Evolutionary conservation across 2,329 filamentous ascomycete species (phyloP), one percentile per base, ranked within the genome.

Genomic region (Beauveria bassiana): DNA sequence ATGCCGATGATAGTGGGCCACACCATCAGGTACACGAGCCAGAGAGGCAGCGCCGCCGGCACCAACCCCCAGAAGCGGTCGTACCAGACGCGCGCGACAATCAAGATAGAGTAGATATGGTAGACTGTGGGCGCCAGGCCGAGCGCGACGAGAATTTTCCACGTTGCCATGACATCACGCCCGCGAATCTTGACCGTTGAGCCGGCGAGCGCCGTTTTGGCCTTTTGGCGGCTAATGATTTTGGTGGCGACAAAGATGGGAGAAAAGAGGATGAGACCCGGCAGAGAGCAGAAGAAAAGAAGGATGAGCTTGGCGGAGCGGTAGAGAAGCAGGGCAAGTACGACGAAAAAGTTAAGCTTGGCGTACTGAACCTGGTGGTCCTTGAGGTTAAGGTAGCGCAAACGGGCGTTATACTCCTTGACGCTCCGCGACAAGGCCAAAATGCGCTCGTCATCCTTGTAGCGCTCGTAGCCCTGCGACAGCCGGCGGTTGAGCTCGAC

Each of bases 281-380:
- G 93, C 31, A 98, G 80, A 12, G 95, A 93, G 54, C 89, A 90
- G 59, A 93, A 80, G 6, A 89, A 85, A 64, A 99, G 82, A 8
- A 96, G 74, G 14, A 84, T 72, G 4, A 99, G 81, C 76, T 97
- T 96, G 62, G 81, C 78, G 28, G 95, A 78, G 51, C 95, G 86
- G 75, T 93, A 96, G 65, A 96, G 76, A 66, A 96, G 82, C 12
- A 88, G 88, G 59, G 87, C 81, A 40, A 96, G 79, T 51, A 96
- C 90, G 66, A 86, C 88, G 65, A 86, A 77, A 66, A 90, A 85
- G 16, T 90, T 90, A 78, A 96, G 88, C 70, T 87, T 91, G 61
- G 90, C 91, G 71, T 97, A 96, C 70, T 93, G 88, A 34, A 99
- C 90, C 77, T 98, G 93, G 72, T 98, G 93, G 71, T 99, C 93